A percentile compares a stretch with the other conserved stretches of the same genome.
phyloP scores from a whole-genome alignment of 1,284 basidiomycete genomes.

The Papiliotrema terrestris region DNA sequence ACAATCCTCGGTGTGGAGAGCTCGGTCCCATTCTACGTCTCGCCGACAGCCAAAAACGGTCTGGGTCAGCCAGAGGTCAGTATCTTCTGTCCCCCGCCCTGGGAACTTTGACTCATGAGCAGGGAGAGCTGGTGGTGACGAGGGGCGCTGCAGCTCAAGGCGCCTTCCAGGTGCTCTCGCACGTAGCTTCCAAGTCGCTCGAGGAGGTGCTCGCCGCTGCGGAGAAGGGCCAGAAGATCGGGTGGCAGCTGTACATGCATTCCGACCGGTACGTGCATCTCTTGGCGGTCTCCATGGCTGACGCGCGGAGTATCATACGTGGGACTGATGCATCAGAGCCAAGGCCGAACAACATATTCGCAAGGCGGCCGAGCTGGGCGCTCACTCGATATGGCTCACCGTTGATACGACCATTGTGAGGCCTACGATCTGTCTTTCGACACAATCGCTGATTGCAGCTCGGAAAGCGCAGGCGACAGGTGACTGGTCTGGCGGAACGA shows the following conservation, averaged over 20 bases:
- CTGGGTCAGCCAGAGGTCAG: slow-evolving; percentile 46
- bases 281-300: not conserved
- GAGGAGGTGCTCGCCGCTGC: slow-evolving; percentile 50
- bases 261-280: slow-evolving; percentile 23
- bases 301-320: too few relatives aligned
- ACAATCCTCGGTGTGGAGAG: slow-evolving; percentile 68
- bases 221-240: slow-evolving; percentile 28
- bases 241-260: slow-evolving; percentile 41
- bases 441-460: slow-evolving; percentile 7
- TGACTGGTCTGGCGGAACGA: not conserved
- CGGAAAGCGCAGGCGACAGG: slow-evolving; percentile 18
- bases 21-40: slow-evolving; percentile 74
- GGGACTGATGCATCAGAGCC: slow-evolving; percentile 20
- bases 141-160: slow-evolving; percentile 42
- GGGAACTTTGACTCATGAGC: too few relatives aligned
- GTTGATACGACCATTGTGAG: slow-evolving; percentile 48
- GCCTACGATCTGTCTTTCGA: not conserved
- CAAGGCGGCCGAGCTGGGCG: slow-evolving; percentile 42
- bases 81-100: not conserved
- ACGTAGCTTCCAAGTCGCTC: slow-evolving; percentile 48
- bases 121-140: slow-evolving; percentile 53
- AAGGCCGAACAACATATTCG: slow-evolving; percentile 45
- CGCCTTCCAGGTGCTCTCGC: slow-evolving; percentile 41
- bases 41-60: slow-evolving; percentile 58
- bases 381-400: slow-evolving; percentile 51